Conservation (phyloP, 768 basidiomycete genomes). For the Calocera viscosa region DNA sequence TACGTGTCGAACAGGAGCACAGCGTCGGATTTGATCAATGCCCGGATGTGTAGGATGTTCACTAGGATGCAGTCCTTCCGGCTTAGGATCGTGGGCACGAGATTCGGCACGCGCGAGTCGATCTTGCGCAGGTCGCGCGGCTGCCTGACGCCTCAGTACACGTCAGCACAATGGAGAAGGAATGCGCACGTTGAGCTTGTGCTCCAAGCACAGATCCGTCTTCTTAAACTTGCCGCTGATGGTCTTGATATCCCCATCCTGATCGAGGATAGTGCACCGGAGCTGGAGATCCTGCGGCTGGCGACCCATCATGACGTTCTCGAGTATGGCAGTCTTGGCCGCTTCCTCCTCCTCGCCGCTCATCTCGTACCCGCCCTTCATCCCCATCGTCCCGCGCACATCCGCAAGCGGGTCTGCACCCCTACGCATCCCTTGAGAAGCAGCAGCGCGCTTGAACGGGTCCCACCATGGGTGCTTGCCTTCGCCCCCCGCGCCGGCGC, state of each 20-base stretch:
- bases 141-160: conserved; percentile 31
- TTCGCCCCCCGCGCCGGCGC: background rate
- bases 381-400: background rate
- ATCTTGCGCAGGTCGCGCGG: conserved; percentile 95
- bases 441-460: background rate
- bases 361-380: background rate
- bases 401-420: too few relatives aligned
- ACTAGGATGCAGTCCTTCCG: conserved; percentile 81
- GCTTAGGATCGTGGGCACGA: conserved; percentile 86
- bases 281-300: conserved; percentile 84
- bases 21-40: conserved; percentile 83
- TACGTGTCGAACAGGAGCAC: conserved; percentile 87
- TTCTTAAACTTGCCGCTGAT: conserved; percentile 85
- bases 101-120: conserved; percentile 85
- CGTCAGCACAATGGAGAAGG: background rate
- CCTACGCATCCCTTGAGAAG: background rate
- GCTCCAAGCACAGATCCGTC: conserved; percentile 75
- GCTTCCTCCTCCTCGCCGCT: conserved; percentile 45
- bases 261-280: conserved; percentile 79
- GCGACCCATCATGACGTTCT: conserved; percentile 75
- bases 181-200: conserved; percentile 70
- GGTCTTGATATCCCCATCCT: conserved; percentile 73
- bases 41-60: conserved; percentile 89
- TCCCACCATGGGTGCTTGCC: background rate
- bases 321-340: conserved; percentile 59